Percentiles rank a stretch among this genome's conserved stretches.
Evolutionary conservation across 768 basidiomycete species (phyloP).

Genomic region (Phaeotremella fagi): DNA sequence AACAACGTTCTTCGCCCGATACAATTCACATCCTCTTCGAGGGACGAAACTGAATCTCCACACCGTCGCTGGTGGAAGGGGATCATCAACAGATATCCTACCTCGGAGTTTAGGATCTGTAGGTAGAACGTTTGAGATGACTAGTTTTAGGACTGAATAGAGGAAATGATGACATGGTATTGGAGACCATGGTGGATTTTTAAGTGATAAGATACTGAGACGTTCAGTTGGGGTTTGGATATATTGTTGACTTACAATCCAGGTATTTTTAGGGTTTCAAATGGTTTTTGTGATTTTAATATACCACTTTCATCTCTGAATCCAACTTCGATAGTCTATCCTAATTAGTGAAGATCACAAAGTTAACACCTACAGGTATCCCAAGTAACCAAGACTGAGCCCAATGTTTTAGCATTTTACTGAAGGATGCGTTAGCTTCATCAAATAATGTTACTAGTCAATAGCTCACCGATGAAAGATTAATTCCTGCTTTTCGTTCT

Average conservation of each 20-base stretch:
- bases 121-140: constrained; percentile 31
- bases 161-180: constrained; percentile 34
- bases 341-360: not conserved
- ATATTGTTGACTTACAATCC: constrained; percentile 29
- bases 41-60: constrained; percentile 44
- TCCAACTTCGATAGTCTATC: constrained; percentile 41
- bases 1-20: constrained; percentile 17
- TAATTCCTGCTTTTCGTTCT: constrained; percentile 34
- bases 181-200: constrained; percentile 36
- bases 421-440: not conserved
- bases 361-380: constrained; percentile 33
- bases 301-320: constrained; percentile 44
- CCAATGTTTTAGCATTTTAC: constrained; percentile 50
- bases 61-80: constrained; percentile 29
- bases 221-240: constrained; percentile 1
- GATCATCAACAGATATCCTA: not conserved
- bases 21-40: constrained; percentile 36
- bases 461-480: constrained; percentile 42
- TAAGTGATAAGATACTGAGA: constrained; percentile 27
- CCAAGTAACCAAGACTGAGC: constrained; percentile 49
- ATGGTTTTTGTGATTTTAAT: constrained; percentile 26
- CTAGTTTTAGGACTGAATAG: constrained; percentile 24
- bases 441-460: not conserved
- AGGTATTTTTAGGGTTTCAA: constrained; percentile 42
- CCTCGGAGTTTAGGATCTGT: constrained; percentile 28